Conservation (phyloP, 106 monocot genomes). For the Narthecium ossifragum region DNA sequence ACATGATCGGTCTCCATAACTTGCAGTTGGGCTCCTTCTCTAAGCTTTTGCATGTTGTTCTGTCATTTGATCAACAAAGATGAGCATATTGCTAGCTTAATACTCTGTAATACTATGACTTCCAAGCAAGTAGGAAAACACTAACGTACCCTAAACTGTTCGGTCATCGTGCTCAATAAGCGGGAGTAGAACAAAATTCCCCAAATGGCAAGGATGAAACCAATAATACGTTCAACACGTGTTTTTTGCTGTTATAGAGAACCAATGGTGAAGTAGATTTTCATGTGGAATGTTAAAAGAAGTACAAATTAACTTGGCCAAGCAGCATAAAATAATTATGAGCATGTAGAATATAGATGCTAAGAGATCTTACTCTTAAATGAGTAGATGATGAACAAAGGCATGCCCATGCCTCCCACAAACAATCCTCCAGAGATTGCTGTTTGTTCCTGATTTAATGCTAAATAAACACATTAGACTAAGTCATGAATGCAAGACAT, state of each 20-base stretch:
- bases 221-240: slow-evolving; percentile 81
- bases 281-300: too few relatives aligned
- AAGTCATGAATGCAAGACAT: too few relatives aligned
- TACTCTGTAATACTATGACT: too few relatives aligned
- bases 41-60: slow-evolving; percentile 91
- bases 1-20: slow-evolving; percentile 93
- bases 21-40: slow-evolving; percentile 95
- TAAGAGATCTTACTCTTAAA: slow-evolving; percentile 52
- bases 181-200: slow-evolving; percentile 96
- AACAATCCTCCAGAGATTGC: slow-evolving; percentile 83
- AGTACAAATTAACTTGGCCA: slow-evolving; percentile 1
- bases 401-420: slow-evolving; percentile 99
- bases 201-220: slow-evolving; percentile 89
- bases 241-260: slow-evolving; percentile 84
- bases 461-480: too few relatives aligned
- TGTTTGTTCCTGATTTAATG: slow-evolving; percentile 45
- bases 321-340: not conserved
- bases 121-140: not conserved
- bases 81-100: not conserved
- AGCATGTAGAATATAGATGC: not conserved
- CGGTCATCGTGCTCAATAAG: slow-evolving; percentile 82
- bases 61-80: slow-evolving; percentile 32
- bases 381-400: slow-evolving; percentile 97
- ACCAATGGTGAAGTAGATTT: not conserved
- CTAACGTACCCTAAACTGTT: slow-evolving; percentile 90